Conservation (phyloP, 208 protist genomes). For the Acanthamoeba lenticulata region DNA sequence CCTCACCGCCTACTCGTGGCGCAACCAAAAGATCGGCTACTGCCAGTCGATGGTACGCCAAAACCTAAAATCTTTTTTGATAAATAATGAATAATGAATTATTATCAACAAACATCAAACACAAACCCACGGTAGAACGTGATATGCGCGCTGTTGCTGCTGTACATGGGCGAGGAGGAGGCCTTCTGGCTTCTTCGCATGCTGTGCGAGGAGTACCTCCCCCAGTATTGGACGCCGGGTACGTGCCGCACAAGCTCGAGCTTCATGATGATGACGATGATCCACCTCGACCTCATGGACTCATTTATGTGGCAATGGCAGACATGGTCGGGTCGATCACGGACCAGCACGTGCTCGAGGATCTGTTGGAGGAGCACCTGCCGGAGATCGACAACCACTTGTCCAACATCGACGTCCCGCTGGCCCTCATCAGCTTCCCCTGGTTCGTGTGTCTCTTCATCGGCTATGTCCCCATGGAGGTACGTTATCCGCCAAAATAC, state of each 20-base stretch:
- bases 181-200: conserved; percentile 84
- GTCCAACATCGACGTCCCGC: conserved; percentile 2
- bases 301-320: background rate
- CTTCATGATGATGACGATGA: background rate
- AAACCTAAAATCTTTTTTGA: too few species aligned
- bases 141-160: conserved; percentile 79
- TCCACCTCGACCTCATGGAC: too few species aligned
- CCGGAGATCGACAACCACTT: conserved; percentile 44
- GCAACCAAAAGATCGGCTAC: conserved; percentile 83
- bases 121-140: conserved; percentile 68
- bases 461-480: conserved; percentile 65
- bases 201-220: conserved; percentile 81
- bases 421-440: conserved; percentile 63
- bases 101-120: too few species aligned
- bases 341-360: conserved; percentile 62
- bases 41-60: conserved; percentile 81
- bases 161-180: conserved; percentile 82
- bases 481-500: background rate
- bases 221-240: conserved; percentile 56
- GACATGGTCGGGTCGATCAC: conserved; percentile 67
- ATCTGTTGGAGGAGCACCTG: conserved; percentile 61
- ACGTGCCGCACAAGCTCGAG: background rate
- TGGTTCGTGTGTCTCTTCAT: conserved; percentile 88
- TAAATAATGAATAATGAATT: too few species aligned
- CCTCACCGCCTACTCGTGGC: conserved; percentile 80